Base-by-base conservation (phyloP, 1,284 basidiomycete species). In the Malassezia psittaci region DNA sequence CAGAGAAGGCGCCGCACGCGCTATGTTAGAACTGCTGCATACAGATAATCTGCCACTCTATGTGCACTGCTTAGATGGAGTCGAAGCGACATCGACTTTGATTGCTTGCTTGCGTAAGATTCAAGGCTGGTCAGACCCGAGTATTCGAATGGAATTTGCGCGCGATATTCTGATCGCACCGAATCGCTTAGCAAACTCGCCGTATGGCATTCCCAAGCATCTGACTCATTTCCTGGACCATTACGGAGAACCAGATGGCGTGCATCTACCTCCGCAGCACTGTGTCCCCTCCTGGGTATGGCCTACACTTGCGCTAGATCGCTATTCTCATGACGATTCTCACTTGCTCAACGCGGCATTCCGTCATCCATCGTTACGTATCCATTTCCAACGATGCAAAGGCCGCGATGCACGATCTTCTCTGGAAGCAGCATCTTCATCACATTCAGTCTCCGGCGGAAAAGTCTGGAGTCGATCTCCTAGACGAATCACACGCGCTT, bases 21-120 rank as follows among this genome's bases (percentile, higher is more conserved):
- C 68, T 6, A 49, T 74, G 8, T 51, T 61, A 6, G 57, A 65
- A 11, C 42, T 72, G 40, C 62, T 70, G 21, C 64, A 72, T 37
- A 51, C 58, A 16, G 61, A 62, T 39, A 65, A 66, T n/a, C 54
- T 68, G 40, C 71, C 71, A 0, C 58, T 72, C 37, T 74, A 74
- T 46, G 50, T 74, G 1, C 71, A 74, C 48, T 69, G 68, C 51
- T 56, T 74, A n/a, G 71, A 74, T 44, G 71, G 69, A 16, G 64
- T 68, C 34, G 64, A 67, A 15, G 64, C 65, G 13, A 66, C 68
- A 1, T 65, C 65, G 39, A 68, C 67, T 10, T 60, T 72, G 9
- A 48, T 71, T 11, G 71, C 66, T 2, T 65, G 67, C 36, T 61
- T 71, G 56, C 65, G 71, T 39, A 68, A 68, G 51, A 56, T 72